Base-by-base conservation (phyloP, 2,329 filamentous ascomycete species). In the Teratosphaeria pseudoeucalypti region DNA sequence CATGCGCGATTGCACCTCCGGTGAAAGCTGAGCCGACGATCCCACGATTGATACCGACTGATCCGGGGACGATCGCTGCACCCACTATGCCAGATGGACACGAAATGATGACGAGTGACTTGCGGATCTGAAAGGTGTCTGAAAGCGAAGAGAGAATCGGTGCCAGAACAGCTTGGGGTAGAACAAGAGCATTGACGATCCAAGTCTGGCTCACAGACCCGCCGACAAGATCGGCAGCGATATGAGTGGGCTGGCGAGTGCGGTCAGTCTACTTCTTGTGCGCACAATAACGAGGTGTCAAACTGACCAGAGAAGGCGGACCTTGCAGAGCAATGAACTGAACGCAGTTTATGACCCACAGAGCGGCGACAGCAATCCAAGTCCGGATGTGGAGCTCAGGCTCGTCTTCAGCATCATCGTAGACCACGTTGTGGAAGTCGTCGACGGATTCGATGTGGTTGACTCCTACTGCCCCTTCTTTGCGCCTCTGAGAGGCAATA, bases 91-190 rank as follows among this genome's bases (percentile, higher is more conserved):
- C 58, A 10, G 62, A 52, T 1, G 58, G 9, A 52, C 62, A 61
- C 16, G 56, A 55, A 2, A 26, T 52, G 29, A 65, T 57, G n/a
- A 65, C 54, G 37, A 64, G 57, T 12, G 49, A 43, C 56, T 65
- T 65, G 9, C 64, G 58, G 26, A 61, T 61, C 53, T 64, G 62
- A 47, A 65, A 64, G 11, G 58, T 58, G 39, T 65, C 64, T 4
- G 64, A 63, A 9, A 61, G 61, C 14, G 58, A 63, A 23, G 64
- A 55, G 1, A 65, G 57, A 37, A 64, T 39, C 2, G 60, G 63
- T 2, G 59, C 59, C 3, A 64, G n/a, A 5, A 62, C 61, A 16
- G 63, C 62, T 57, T 65, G 63, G 3, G 64, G 60, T 4, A 64
- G 56, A 2, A 62, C 60, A 7, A 64, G 57, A 9, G 59, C 56